Conservation (phyloP, 495 filamentous ascomycete genomes). For the Podospora tetraspora region DNA sequence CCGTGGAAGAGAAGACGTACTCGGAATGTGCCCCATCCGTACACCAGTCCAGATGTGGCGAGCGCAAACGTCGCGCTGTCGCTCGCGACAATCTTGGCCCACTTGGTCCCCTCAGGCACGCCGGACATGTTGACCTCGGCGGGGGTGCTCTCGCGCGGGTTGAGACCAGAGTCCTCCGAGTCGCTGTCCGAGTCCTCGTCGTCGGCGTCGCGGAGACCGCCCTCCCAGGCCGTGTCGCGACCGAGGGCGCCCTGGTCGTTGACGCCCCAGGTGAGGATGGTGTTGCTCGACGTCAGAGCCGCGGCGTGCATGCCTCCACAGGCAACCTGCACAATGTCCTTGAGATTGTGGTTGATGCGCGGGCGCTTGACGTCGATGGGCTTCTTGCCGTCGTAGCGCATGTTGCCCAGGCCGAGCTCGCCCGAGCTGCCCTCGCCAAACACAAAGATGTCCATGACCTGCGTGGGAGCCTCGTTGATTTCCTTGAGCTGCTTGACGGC, state of each 20-base stretch:
- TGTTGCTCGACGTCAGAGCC: constrained; percentile 58
- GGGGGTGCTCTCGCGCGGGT: constrained; percentile 58
- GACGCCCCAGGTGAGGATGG: constrained; percentile 65
- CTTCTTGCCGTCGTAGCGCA: constrained; percentile 43
- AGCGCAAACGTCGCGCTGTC: constrained; percentile 62
- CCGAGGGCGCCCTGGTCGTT: constrained; percentile 65
- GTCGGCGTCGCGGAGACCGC: constrained; percentile 58
- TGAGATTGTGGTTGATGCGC: constrained; percentile 48
- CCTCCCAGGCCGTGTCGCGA: constrained; percentile 51
- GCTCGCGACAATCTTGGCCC: constrained; percentile 57
- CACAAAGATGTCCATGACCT: constrained; percentile 47
- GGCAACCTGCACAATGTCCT: constrained; percentile 56
- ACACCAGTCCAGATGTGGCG: constrained; percentile 57
- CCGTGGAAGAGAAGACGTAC: constrained; percentile 33
- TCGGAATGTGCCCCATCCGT: constrained; percentile 67
- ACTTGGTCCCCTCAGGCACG: constrained; percentile 48
- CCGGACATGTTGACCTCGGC: constrained; percentile 39
- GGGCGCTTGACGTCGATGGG: constrained; percentile 53
- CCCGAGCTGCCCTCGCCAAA: constrained; percentile 52
- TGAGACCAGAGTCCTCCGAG: constrained; percentile 45
- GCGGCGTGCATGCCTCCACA: constrained; percentile 62
- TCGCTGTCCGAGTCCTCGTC: constrained; percentile 42
- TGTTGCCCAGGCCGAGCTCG: constrained; percentile 49
- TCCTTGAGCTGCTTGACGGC: constrained; percentile 19
- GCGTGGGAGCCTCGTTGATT: constrained; percentile 41